A percentile compares a stretch with the other conserved stretches of the same genome.
Conservation (phyloP, 345 rosid genomes). For the Aethionema arabicum region DNA sequence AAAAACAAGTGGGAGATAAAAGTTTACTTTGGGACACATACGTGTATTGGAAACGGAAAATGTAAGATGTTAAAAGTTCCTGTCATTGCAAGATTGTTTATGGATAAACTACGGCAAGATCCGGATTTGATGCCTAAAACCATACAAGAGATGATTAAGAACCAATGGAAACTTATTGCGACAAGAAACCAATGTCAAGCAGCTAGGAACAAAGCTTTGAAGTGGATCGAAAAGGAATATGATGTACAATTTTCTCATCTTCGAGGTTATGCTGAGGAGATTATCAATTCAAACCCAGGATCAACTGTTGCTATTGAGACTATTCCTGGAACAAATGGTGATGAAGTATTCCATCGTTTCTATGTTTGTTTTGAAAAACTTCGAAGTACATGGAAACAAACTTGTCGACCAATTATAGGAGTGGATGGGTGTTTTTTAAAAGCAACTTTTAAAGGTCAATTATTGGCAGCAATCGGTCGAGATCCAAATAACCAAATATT, state of each 20-base stretch:
- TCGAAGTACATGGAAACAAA: background rate
- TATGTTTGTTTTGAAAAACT: background rate
- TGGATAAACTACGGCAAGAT: background rate
- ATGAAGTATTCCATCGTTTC: background rate
- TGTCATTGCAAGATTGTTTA: background rate
- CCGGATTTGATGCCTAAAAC: background rate
- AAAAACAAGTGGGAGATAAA: too few relatives aligned
- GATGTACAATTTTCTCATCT: background rate
- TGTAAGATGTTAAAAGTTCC: background rate
- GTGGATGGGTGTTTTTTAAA: background rate
- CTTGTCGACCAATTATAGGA: background rate
- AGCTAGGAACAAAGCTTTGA: background rate
- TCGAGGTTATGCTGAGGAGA: background rate
- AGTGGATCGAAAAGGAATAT: background rate
- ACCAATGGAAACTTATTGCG: background rate
- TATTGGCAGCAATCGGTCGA: too few relatives aligned
- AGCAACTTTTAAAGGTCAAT: too few relatives aligned
- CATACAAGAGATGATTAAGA: background rate
- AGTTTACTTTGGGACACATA: too few relatives aligned
- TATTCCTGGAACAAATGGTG: background rate
- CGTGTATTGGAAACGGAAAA: too few relatives aligned
- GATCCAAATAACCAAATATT: too few relatives aligned
- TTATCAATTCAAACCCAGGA: background rate
- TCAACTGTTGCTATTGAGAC: background rate
- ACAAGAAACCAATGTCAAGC: background rate